These are phyloP conservation scores for Colletotrichum echinochloae DNA, from an alignment of 2,329 filamentous ascomycete species.

Conservation along the genomic window DNA sequence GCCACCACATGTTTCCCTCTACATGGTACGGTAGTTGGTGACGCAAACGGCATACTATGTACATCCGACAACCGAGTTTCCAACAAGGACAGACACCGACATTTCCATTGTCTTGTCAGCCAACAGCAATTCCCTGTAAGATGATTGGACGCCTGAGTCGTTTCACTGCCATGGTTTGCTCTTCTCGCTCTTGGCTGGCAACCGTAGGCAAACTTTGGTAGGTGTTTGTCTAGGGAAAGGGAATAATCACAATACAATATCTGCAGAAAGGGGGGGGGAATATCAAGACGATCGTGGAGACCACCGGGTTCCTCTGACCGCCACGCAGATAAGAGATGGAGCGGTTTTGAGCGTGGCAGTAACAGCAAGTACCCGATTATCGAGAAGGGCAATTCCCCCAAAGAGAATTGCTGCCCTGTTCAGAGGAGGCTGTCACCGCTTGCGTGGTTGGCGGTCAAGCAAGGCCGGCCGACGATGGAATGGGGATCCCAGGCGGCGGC, in stretches of 20 bases:
- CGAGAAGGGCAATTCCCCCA: neutral
- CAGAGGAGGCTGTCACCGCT: neutral
- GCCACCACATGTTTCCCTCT: neutral
- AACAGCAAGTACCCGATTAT: neutral
- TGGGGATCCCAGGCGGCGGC: slow-evolving; percentile 11
- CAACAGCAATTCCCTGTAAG: slow-evolving; percentile 34
- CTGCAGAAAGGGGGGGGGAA: no score
- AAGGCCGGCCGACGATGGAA: neutral
- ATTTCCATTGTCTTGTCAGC: neutral
- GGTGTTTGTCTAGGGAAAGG: no score
- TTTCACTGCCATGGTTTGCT: neutral
- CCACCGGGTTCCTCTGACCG: neutral
- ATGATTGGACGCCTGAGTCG: slow-evolving; percentile 32
- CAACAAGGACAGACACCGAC: slow-evolving; percentile 29
- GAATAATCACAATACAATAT: no score
- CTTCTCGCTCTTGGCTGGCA: slow-evolving; percentile 9
- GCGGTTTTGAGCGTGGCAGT: neutral
- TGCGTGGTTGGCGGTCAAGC: slow-evolving; percentile 2
- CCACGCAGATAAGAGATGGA: neutral
- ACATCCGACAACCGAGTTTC: slow-evolving; percentile 15
- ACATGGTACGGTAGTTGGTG: neutral
- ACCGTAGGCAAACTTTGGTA: slow-evolving; percentile 8
- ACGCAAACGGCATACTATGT: neutral
- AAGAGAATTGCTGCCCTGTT: neutral
- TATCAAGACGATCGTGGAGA: slow-evolving; percentile 16